Evolutionary conservation across 2,329 filamentous ascomycete genomes (phyloP).

Genomic region (Hypomyces perniciosus): DNA sequence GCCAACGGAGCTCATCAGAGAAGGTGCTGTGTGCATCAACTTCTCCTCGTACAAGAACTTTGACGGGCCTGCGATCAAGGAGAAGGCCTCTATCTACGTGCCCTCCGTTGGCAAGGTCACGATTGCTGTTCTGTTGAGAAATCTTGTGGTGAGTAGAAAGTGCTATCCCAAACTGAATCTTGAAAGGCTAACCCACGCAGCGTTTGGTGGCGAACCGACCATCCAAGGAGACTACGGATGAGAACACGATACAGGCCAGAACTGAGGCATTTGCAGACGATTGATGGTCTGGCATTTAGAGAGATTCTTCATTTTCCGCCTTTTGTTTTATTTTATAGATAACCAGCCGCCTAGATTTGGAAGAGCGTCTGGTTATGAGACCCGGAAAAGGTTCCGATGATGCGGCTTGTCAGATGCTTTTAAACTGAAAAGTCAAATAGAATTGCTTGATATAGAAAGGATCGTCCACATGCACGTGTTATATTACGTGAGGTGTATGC

Average conservation of each 20-base stretch:
- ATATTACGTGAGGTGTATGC: too few relatives aligned
- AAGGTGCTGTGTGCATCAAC: constrained; percentile 97
- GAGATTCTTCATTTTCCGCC: too few relatives aligned
- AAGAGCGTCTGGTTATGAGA: too few relatives aligned
- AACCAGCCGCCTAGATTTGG: too few relatives aligned
- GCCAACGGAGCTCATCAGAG: constrained; percentile 71
- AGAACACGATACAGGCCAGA: constrained; percentile 32
- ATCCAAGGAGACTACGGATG: constrained; percentile 31
- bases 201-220: constrained; percentile 47
- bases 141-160: constrained; percentile 66
- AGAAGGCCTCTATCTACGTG: constrained; percentile 94
- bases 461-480: too few relatives aligned
- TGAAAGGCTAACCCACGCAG: constrained; percentile 28
- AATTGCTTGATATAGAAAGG: too few relatives aligned
- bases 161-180: not conserved
- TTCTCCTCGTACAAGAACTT: constrained; percentile 97
- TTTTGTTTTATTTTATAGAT: too few relatives aligned
- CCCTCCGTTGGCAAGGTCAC: constrained; percentile 97
- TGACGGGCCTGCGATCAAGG: constrained; percentile 74
- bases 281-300: not conserved
- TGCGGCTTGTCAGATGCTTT: too few relatives aligned
- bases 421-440: too few relatives aligned
- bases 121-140: constrained; percentile 83
- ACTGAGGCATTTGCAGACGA: constrained; percentile 37
- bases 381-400: too few relatives aligned